Base-by-base conservation (phyloP, 345 rosid species). In the Capsella bursapastoris region DNA sequence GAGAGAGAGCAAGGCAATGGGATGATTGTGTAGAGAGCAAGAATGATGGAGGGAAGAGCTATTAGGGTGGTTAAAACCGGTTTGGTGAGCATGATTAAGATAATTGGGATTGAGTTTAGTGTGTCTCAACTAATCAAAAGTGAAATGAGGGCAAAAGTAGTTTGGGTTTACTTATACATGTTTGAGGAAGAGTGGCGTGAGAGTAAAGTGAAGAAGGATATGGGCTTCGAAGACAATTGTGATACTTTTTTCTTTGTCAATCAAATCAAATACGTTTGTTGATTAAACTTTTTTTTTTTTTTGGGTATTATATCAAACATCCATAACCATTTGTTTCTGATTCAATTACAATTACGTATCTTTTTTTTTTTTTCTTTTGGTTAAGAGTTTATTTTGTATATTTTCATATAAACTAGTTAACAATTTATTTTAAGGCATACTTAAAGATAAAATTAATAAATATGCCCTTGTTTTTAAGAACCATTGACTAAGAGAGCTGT, bases 121-220 rank as follows among this genome's bases (percentile, higher is more conserved):
- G 27, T 28, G 45, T 52, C 15, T 53, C 28, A 68, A n/a, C 29
- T 62, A 35, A 34, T 65, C 49, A 65, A 13, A 67, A 25, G 51
- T 55, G 37, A n/a, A 47, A 47, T 35, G 15, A 18, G 28, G n/a
- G n/a, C 66, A 58, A 49, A 53, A 62, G 28, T 62, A 53, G 70
- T 47, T 57, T 62, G 35, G 35, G 16, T 76, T 22, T 22, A 62
- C 37, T 34, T 76, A 69, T 62, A 53, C 10, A 52, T 51, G n/a
- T 51, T 56, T 35, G 70, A 69, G 68, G 58, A 15, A 55, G 70
- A 69, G 58, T 76, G 44, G 63, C 65, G 43, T 76, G 75, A 15
- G 65, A 69, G 75, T 62, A 55, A 76, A 76, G 65, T 69, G 64
- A 75, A 75, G 64, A 75, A 75, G 45, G 61, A 58, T 60, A 59